Conservation (phyloP, 108 stramenopile genomes). For the Skeletonema grethae region DNA sequence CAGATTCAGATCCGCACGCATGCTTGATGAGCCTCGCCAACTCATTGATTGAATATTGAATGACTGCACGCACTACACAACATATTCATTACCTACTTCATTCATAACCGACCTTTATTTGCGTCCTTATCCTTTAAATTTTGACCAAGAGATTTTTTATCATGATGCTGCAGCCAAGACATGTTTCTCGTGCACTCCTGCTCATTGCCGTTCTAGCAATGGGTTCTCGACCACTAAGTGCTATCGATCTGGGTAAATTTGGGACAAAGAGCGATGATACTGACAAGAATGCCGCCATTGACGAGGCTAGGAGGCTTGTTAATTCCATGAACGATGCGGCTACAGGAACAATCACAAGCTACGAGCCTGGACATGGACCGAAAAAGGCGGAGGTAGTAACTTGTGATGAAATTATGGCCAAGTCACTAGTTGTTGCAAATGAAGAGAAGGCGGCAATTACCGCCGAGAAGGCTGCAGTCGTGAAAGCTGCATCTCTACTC, state of each 20-base stretch:
- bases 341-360: conserved; percentile 39
- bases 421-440: conserved; percentile 48
- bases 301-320: conserved; percentile 37
- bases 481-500: conserved; percentile 31
- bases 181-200: background rate
- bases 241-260: background rate
- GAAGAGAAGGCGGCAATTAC: conserved; percentile 50
- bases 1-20: too few species aligned
- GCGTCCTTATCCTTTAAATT: background rate
- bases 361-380: conserved; percentile 24
- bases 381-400: conserved; percentile 40
- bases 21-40: too few species aligned
- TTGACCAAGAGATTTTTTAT: background rate
- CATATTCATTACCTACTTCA: too few species aligned
- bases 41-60: too few species aligned
- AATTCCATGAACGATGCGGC: conserved; percentile 44
- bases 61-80: too few species aligned
- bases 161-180: background rate
- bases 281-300: conserved; percentile 17
- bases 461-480: conserved; percentile 38
- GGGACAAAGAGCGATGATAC: background rate
- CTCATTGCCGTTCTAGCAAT: background rate
- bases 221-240: background rate
- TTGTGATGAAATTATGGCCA: conserved; percentile 54
- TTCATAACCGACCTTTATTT: too few species aligned